Evolutionary conservation across 257 asterid genomes (phyloP).

Genomic region (Oldenlandia corymbosa): DNA sequence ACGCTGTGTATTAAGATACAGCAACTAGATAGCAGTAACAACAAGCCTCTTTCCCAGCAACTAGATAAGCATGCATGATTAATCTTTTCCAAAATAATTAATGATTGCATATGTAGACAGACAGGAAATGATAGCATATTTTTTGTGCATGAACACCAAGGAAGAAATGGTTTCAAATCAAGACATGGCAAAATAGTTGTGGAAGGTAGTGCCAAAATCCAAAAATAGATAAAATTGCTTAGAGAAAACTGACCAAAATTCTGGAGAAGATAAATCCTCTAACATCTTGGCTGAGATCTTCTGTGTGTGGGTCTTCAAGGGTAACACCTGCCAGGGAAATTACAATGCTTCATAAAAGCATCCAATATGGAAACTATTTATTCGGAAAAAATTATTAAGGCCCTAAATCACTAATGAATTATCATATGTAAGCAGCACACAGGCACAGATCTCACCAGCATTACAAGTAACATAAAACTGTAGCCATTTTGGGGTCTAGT

Average conservation of each 20-base stretch:
- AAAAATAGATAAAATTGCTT: not conserved
- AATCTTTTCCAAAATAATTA: not conserved
- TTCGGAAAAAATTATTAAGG: too few relatives aligned
- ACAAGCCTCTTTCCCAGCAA: too few relatives aligned
- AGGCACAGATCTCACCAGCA: not conserved
- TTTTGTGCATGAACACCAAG: not conserved
- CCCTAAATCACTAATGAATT: not conserved
- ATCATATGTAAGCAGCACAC: not conserved
- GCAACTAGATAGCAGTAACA: too few relatives aligned
- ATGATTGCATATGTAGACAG: not conserved
- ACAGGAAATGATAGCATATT: too few relatives aligned
- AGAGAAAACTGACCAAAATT: constrained; percentile 63
- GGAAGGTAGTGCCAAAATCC: not conserved
- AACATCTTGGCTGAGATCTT: constrained; percentile 97
- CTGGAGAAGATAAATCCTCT: constrained; percentile 93
- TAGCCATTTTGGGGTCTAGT: not conserved
- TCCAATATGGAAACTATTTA: not conserved
- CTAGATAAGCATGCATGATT: not conserved
- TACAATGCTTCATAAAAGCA: not conserved
- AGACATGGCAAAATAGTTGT: not conserved
- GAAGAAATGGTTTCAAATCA: not conserved
- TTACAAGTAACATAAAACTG: not conserved
- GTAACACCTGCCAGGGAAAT: constrained; percentile 66
- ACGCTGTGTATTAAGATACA: too few relatives aligned
- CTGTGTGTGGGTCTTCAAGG: constrained; percentile 97